phyloP scores from a whole-genome alignment of 177 flowering plant species.

The Vitis hybrid region DNA sequence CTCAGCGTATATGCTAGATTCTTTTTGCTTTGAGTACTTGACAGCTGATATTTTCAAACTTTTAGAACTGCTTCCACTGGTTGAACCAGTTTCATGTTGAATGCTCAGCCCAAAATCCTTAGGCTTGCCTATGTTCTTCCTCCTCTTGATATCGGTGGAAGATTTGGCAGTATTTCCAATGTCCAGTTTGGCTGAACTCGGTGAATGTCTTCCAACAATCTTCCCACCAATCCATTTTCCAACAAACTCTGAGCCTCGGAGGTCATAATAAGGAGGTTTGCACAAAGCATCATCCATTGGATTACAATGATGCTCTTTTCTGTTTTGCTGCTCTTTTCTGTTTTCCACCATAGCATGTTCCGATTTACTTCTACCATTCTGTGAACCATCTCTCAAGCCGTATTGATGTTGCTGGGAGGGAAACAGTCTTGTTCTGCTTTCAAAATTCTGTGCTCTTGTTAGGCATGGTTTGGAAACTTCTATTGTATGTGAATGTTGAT shows the following conservation, averaged over 20 bases:
- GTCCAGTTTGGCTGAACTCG: slow-evolving; percentile 3
- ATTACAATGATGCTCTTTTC: slow-evolving; percentile 23
- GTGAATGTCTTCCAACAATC: slow-evolving; percentile 8
- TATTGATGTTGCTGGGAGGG: slow-evolving; percentile 22
- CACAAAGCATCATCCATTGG: slow-evolving; percentile 20
- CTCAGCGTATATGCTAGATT: slow-evolving; percentile 29
- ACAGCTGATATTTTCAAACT: slow-evolving; percentile 4
- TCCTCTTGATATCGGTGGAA: slow-evolving; percentile 12
- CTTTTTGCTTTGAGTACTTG: slow-evolving; percentile 21
- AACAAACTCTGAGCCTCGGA: slow-evolving; percentile 7
- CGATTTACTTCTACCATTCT: slow-evolving; percentile 32
- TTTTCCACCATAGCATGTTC: slow-evolving; percentile 34
- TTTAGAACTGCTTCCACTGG: slow-evolving; percentile 12
- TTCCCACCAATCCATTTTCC: slow-evolving; percentile 6
- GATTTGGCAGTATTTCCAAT: slow-evolving; percentile 4
- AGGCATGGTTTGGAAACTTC: slow-evolving; percentile 37
- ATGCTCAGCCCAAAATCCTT: slow-evolving; percentile 12
- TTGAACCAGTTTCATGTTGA: slow-evolving; percentile 20
- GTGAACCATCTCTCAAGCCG: slow-evolving; percentile 18
- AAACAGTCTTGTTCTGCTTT: slow-evolving; percentile 16
- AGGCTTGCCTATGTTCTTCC: slow-evolving; percentile 14
- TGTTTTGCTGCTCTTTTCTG: slow-evolving; percentile 28
- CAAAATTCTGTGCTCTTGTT: slow-evolving; percentile 15
- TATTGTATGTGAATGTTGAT: slow-evolving; percentile 29
- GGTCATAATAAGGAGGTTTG: slow-evolving; percentile 8